phyloP scores from a whole-genome alignment of 2,329 filamentous ascomycete species.

The Colletotrichum destructivum region DNA sequence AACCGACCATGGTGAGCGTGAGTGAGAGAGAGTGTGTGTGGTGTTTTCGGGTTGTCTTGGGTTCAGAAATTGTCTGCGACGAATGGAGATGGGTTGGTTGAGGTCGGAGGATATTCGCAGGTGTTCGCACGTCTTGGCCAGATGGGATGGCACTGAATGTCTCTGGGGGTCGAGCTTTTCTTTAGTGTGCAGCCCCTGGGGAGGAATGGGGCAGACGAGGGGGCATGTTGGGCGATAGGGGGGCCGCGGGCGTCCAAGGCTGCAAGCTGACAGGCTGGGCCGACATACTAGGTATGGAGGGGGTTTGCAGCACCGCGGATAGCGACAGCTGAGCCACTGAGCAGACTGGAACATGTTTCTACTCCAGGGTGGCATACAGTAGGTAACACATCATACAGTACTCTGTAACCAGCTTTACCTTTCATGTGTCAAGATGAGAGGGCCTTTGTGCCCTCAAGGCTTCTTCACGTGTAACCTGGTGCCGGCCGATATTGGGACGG shows the following conservation, averaged over 20 bases:
- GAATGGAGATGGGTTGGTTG: conserved; percentile 4
- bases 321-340: background rate
- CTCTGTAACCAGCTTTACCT: background rate
- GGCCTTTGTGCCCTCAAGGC: too few relatives aligned
- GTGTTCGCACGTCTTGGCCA: conserved; percentile 39
- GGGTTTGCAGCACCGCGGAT: background rate
- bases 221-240: conserved; percentile 38
- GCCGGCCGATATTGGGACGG: background rate
- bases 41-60: background rate
- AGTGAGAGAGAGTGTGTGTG: conserved; percentile 10
- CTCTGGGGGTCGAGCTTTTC: conserved; percentile 43
- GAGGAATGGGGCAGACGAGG: conserved; percentile 39
- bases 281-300: background rate
- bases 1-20: conserved; percentile 36
- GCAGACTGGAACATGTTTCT: background rate
- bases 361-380: background rate
- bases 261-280: conserved; percentile 36
- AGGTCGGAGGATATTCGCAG: conserved; percentile 31
- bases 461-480: too few relatives aligned
- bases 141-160: conserved; percentile 26
- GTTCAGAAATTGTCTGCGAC: conserved; percentile 4
- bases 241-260: conserved; percentile 30
- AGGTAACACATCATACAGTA: too few relatives aligned
- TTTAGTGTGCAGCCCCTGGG: conserved; percentile 43
- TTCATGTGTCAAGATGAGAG: background rate